Base-by-base conservation (phyloP, 352 stramenopile genomes). In the Pythium guiyangense region DNA sequence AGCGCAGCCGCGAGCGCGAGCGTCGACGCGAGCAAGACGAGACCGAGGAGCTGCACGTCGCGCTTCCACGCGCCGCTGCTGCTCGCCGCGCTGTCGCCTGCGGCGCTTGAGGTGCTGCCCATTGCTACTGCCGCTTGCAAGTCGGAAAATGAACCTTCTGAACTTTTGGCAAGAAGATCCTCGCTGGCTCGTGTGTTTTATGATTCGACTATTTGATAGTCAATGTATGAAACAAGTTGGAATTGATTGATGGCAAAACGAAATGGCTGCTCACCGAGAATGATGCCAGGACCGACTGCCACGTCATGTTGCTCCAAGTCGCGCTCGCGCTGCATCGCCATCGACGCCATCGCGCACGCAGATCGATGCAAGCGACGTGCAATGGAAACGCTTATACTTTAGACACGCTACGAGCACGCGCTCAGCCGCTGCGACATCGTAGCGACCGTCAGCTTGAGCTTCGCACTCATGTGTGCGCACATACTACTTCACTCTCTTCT, bases 11-110 rank as follows among this genome's bases (percentile, higher is more conserved):
- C 54, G 25, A 86, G 60, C 22, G 74, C 56, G 6, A 71, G 48
- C 12, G 77, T 77, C 25, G 66, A 70, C 6, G 47, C 49, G 1
- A 74, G 43, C 17, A 88, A 62, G 49, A 90, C 70, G 42, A 74
- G 53, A 12, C 62, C 74, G 14, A 90, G 54, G 26, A 74, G 61
- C 35, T 71, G 64, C 47, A 90, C 58, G 52, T 90, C 79, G 59
- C 68, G 67, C 29, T 69, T 73, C 79, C 77, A 90, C 29, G 47
- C 70, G 22, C 59, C 42, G 27, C 47, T 44, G 42, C n/a, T 43
- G 49, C 26, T 51, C 43, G 5, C 42, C 8, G 42, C 42, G 37
- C 17, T n/a, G 17, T 43, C 22, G 15, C 17, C 50, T 4, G 4
- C 20, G 20, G 14, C 22, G 27, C 26, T 34, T 2, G 50, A 56